Percentiles rank a stretch among this genome's conserved stretches.
Conservation (phyloP, 2,329 filamentous ascomycete species). For the Endothia cerciana region DNA sequence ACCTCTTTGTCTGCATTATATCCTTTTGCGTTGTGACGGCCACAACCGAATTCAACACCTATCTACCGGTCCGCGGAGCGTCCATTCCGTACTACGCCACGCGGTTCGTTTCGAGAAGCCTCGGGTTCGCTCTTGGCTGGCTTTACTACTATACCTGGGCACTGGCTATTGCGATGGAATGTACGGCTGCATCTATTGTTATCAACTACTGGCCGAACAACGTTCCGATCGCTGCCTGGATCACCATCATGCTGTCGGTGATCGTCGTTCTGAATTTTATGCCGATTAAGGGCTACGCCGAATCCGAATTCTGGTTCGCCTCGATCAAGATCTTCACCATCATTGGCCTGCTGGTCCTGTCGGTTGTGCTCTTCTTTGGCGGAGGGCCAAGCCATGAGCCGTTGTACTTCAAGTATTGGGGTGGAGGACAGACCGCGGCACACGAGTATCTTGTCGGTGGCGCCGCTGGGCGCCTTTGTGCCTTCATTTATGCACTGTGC, state of each 20-base stretch:
- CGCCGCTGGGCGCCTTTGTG: slow-evolving; percentile 64
- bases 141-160: slow-evolving; percentile 24
- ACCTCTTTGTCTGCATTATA: slow-evolving; percentile 27
- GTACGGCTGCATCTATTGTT: slow-evolving; percentile 22
- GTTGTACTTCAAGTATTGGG: slow-evolving; percentile 76
- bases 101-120: slow-evolving; percentile 22
- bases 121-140: slow-evolving; percentile 26
- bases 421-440: slow-evolving; percentile 69
- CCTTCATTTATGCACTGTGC: slow-evolving; percentile 71
- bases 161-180: slow-evolving; percentile 23
- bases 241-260: not conserved
- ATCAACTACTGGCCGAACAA: slow-evolving; percentile 26
- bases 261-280: slow-evolving; percentile 64
- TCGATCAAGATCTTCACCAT: slow-evolving; percentile 78
- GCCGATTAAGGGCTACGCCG: slow-evolving; percentile 73
- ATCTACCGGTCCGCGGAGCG: slow-evolving; percentile 25
- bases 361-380: slow-evolving; percentile 74
- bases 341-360: slow-evolving; percentile 76
- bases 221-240: slow-evolving; percentile 11
- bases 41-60: slow-evolving; percentile 23
- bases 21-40: slow-evolving; percentile 31
- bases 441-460: slow-evolving; percentile 57
- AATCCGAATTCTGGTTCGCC: slow-evolving; percentile 79
- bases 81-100: slow-evolving; percentile 21
- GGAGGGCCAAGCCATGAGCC: slow-evolving; percentile 63